These are phyloP conservation scores for Diversispora epigaea DNA, from an alignment of 192 early-diverging fungal genomes.

Conservation along the genomic window DNA sequence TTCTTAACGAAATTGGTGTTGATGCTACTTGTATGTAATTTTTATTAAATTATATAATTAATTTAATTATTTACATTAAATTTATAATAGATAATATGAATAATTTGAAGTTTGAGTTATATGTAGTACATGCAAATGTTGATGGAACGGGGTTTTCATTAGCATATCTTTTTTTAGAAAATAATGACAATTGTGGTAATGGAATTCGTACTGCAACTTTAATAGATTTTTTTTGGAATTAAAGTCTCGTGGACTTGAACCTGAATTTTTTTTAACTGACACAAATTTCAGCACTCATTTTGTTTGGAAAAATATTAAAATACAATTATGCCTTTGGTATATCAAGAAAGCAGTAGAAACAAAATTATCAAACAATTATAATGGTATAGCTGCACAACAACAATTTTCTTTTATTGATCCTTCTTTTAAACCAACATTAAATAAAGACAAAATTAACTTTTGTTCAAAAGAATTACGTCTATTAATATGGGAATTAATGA, in stretches of 20 bases:
- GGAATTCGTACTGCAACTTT: neutral
- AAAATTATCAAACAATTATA: neutral
- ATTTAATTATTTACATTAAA: constrained; percentile 3
- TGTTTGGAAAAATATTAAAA: neutral
- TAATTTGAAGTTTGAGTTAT: neutral
- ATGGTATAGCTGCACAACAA: neutral
- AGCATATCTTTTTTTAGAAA: neutral
- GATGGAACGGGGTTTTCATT: neutral
- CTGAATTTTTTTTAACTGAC: neutral
- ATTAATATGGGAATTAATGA: neutral
- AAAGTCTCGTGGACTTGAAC: neutral
- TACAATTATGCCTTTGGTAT: too few species aligned
- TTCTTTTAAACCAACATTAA: neutral
- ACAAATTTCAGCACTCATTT: neutral
- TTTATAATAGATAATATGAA: neutral
- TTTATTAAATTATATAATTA: neutral
- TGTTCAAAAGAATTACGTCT: neutral
- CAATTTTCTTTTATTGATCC: neutral
- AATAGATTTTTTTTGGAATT: neutral
- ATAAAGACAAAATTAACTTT: neutral
- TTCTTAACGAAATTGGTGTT: neutral
- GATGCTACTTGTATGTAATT: neutral
- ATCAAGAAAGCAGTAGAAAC: too few species aligned
- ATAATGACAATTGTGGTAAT: neutral
- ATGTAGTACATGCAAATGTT: neutral